Evolutionary conservation across 768 basidiomycete genomes (phyloP).

Genomic region (Panellus pusillus): DNA sequence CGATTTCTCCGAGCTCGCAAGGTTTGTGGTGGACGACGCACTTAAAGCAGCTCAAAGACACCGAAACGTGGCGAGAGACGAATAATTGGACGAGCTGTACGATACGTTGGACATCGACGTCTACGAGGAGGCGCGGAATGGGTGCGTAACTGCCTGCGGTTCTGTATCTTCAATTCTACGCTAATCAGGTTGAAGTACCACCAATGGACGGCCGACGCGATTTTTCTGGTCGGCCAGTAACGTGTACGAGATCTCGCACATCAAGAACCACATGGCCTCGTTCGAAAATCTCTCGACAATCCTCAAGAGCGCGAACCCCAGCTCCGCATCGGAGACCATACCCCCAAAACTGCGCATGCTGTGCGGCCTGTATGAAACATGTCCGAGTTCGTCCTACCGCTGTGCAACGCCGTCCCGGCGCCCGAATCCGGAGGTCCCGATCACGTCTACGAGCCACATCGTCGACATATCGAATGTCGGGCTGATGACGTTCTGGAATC

Average conservation of each 20-base stretch:
- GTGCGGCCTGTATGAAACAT: slow-evolving; percentile 46
- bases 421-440: slow-evolving; percentile 32
- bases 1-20: slow-evolving; percentile 62
- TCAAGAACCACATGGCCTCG: slow-evolving; percentile 44
- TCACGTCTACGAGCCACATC: slow-evolving; percentile 46
- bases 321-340: slow-evolving; percentile 4
- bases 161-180: background rate
- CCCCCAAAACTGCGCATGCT: slow-evolving; percentile 18
- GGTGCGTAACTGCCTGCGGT: background rate
- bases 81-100: slow-evolving; percentile 48
- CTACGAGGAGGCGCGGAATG: slow-evolving; percentile 42
- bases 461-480: slow-evolving; percentile 47
- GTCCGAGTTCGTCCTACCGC: slow-evolving; percentile 46
- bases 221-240: slow-evolving; percentile 34
- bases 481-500: slow-evolving; percentile 44
- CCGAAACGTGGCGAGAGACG: slow-evolving; percentile 51
- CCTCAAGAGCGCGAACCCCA: background rate
- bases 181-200: slow-evolving; percentile 36
- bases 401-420: slow-evolving; percentile 44
- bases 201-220: slow-evolving; percentile 59
- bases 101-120: slow-evolving; percentile 45
- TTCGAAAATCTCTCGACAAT: slow-evolving; percentile 38
- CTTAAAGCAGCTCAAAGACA: slow-evolving; percentile 49
- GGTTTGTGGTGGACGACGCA: slow-evolving; percentile 49
- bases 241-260: slow-evolving; percentile 36